phyloP scores from a whole-genome alignment of 306 rosid genomes.

The Gastrolobium villosum region DNA sequence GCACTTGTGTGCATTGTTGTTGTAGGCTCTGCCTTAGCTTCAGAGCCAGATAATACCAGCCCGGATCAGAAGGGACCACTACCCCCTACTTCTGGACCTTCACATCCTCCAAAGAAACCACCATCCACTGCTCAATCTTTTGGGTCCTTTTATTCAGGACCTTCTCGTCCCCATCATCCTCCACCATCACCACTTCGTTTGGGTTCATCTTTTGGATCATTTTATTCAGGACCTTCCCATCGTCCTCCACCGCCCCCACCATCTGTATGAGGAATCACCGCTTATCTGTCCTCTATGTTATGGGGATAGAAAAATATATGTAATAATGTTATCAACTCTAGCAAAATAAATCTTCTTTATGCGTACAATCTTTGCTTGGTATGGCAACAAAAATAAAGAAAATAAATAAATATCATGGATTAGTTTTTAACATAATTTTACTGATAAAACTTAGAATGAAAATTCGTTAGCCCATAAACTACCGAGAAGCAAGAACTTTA shows the following conservation, averaged over 20 bases:
- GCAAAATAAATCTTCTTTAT: too few species aligned
- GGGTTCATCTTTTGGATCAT: constrained; percentile 9
- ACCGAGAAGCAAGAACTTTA: too few species aligned
- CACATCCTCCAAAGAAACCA: neutral
- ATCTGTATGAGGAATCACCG: neutral
- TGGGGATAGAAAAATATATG: neutral
- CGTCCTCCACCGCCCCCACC: constrained; percentile 39
- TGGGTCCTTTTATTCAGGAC: constrained; percentile 6
- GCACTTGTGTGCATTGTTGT: neutral
- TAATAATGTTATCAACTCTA: neutral
- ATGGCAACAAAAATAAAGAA: too few species aligned
- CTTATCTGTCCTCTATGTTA: neutral
- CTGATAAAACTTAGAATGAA: too few species aligned
- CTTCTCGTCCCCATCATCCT: neutral
- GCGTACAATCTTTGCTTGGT: too few species aligned
- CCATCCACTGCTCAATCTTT: neutral
- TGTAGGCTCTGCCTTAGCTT: neutral
- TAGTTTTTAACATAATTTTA: too few species aligned
- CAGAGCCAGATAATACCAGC: neutral
- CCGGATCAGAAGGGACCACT: neutral
- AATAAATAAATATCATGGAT: too few species aligned
- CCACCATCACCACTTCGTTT: neutral
- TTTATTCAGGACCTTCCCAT: constrained; percentile 20
- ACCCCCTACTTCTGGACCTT: neutral
- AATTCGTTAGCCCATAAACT: too few species aligned